These are phyloP conservation scores for Phytophthora rubi DNA, from an alignment of 352 stramenopile species.

Conservation along the genomic window DNA sequence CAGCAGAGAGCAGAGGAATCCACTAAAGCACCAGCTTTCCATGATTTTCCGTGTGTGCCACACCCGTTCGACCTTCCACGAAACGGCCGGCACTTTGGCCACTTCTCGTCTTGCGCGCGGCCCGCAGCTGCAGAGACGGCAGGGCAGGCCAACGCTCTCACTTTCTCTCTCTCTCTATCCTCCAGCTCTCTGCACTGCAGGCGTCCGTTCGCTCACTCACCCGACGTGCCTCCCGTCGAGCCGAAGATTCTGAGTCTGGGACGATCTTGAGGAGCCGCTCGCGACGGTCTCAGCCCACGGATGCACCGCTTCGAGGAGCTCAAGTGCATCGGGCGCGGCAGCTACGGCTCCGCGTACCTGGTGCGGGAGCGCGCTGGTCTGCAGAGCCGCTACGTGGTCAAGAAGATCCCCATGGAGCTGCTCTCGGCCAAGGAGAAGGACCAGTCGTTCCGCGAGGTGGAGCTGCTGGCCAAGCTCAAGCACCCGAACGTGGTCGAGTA, in stretches of 20 bases:
- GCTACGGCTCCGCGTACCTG: constrained; percentile 78
- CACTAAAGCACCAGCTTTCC: neutral
- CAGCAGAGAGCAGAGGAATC: neutral
- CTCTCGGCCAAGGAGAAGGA: constrained; percentile 79
- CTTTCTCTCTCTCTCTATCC: neutral
- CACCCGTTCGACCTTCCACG: neutral
- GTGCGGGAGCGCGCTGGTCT: constrained; percentile 47
- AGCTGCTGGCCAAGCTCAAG: constrained; percentile 90
- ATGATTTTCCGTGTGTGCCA: neutral
- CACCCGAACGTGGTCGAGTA: constrained; percentile 96
- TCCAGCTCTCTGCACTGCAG: neutral
- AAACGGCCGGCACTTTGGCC: neutral
- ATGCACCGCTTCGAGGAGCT: constrained; percentile 86
- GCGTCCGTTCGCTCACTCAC: too few relatives aligned
- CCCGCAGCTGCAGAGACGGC: too few relatives aligned
- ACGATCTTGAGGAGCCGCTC: constrained; percentile 31
- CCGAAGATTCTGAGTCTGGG: constrained; percentile 2
- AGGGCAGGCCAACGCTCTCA: too few relatives aligned
- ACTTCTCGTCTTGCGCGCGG: neutral
- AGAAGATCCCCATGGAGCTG: constrained; percentile 90
- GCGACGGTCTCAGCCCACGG: neutral
- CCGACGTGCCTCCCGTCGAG: too few relatives aligned
- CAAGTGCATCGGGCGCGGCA: constrained; percentile 77
- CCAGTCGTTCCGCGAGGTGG: constrained; percentile 85
- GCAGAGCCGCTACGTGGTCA: constrained; percentile 70